Base-by-base conservation (phyloP, 768 basidiomycete species). In the Boletus rubescentipes region DNA sequence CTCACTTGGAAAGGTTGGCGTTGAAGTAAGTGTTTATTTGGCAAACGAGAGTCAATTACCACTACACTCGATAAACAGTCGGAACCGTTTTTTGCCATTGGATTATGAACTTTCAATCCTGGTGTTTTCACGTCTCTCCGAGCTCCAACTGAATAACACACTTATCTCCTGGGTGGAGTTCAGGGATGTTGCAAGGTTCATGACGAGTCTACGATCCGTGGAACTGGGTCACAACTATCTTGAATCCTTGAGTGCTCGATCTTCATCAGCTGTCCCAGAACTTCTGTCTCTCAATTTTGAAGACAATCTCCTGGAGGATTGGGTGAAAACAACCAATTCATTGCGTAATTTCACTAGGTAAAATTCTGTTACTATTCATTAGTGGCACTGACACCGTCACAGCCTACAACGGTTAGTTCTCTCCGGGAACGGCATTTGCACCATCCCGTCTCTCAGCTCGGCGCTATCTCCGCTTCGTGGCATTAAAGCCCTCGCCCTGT, bases 201-300 rank as follows among this genome's bases (percentile, higher is more conserved):
- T 90, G 82, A 80, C 83, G 4, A 70, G 64, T 34, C 71, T 90
- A 36, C 71, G 70, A 35, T 61, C 74, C 4, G 72, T 91, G 14
- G 89, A 93, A 72, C 67, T 89, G 59, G 91, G 89, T 11, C 82
- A 86, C 71, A 93, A 93, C 64, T 62, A 70, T 11, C 71, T 93
- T 43, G 60, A 64, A 20, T 65, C 56, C 21, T 69, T 83, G 48
- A 56, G 52, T 30, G 31, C 50, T 21, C 44, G 26, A 36, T 45
- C 62, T 43, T 51, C 60, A 18, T 49, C 55, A 9, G 4, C 55
- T 40, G 9, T 58, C 20, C 60, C 69, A 8, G 53, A 71, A 46
- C 61, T 91, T 41, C 68, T 75, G 44, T 72, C 72, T 31, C 64
- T 93, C 51, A 92, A 93, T 69, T 72, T 93, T 37, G 89, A 91